A percentile compares a stretch with the other conserved stretches of the same genome.
Evolutionary conservation across 2,329 filamentous ascomycete genomes (phyloP).

Genomic region (Microsporum ferrugineum): DNA sequence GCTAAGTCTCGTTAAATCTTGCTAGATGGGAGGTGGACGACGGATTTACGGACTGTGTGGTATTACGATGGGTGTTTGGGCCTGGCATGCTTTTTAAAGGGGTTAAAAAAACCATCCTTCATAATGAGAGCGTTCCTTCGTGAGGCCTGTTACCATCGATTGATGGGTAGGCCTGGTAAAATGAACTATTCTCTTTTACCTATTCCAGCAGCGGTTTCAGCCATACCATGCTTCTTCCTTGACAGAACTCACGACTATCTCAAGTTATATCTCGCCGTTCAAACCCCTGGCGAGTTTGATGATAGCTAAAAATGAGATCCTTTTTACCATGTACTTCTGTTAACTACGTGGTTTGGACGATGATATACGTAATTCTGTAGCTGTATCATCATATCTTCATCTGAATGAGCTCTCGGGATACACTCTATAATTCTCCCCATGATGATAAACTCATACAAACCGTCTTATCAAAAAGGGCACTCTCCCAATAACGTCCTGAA

Average conservation of each 20-base stretch:
- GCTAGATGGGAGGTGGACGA: not conserved
- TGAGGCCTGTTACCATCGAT: not conserved
- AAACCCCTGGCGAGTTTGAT: not conserved
- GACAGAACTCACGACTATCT: not conserved
- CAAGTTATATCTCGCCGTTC: not conserved
- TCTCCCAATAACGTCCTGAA: not conserved
- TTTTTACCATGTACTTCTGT: not conserved
- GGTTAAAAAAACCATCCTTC: not conserved
- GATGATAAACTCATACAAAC: not conserved
- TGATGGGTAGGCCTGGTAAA: slow-evolving; percentile 4
- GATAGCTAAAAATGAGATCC: slow-evolving; percentile 4
- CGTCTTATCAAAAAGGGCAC: not conserved
- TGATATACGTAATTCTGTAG: not conserved
- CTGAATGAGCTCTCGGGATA: no score
- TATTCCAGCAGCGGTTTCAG: not conserved
- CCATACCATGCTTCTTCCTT: not conserved
- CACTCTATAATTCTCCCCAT: not conserved
- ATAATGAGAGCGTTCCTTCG: slow-evolving; percentile 2
- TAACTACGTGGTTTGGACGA: not conserved
- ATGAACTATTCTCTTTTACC: slow-evolving; percentile 2
- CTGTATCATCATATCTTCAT: not conserved
- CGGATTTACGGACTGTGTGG: not conserved
- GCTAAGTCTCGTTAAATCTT: slow-evolving; percentile 64
- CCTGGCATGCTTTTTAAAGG: slow-evolving; percentile 5
- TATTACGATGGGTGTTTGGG: slow-evolving; percentile 4